Base-by-base conservation (phyloP, 257 asterid species). In the Solanum peruvianum region DNA sequence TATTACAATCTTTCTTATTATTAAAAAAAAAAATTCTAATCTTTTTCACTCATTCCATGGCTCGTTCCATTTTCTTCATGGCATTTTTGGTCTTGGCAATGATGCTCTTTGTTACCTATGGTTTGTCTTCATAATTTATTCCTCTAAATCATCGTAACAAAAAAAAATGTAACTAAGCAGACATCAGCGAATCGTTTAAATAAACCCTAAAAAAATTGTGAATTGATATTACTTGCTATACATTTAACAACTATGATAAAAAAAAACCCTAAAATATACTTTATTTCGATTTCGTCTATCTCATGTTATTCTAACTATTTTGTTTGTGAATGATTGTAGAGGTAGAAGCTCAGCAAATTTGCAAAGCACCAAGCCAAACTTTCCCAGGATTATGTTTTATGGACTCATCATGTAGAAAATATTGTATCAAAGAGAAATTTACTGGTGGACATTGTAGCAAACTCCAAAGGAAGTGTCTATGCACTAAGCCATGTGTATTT, bases 11-110 rank as follows among this genome's bases (percentile, higher is more conserved):
- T 72, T 72, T 72, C 80, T 35, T 72, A 20, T 72, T 35, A 72
- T 35, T 20, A 20, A 8, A 29, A 69, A 67, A 35, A 35, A 35
- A 20, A 60, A 27, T 29, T 69, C 49, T 6, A 18, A 35, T 71
- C 25, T 18, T 35, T 33, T 71, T 18, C 3, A 18, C 15, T 44
- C 45, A 42, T 42, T 42, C 45, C 45, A 44, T 71, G 25, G 78
- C 78, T 71, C 78, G 45, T 11, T 71, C 78, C 25, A 16, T 71
- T 18, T 71, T 11, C 78, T 71, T 71, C 78, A 71, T 71, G 44
- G 78, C 78, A 71, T 71, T 71, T 71, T 7, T 35, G 12, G 78
- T 71, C 25, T 71, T 71, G 25, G 78, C 78, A 71, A 71, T 71
- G 78, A 33, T 16, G 41, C n/a, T 71, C n/a, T 33, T 71, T 4